Evolutionary conservation across 2,329 filamentous ascomycete genomes (phyloP), one percentile per base, ranked within the genome.

Genomic region (Lanzia echinophila): DNA sequence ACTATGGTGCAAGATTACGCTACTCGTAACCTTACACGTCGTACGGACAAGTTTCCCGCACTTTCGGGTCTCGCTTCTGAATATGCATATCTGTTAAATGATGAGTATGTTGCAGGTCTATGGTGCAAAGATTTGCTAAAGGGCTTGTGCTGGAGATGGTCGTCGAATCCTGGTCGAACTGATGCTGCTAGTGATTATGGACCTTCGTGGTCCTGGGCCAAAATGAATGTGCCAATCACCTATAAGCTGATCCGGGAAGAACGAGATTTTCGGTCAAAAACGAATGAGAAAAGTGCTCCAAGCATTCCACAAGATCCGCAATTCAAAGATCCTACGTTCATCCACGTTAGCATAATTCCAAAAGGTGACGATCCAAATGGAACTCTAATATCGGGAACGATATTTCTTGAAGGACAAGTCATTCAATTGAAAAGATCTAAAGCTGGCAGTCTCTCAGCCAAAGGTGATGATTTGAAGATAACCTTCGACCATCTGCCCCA

Each of bases 21-120:
- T 20, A 44, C n/a, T 10, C 53, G 56, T n/a, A 13, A 53, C 28
- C 43, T 57, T 11, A 56, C 56, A 6, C 33, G 39, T 33, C 36
- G 32, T 15, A 38, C 45, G 7, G 56, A 57, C 36, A 48, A 44
- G 11, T 45, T 57, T 12, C 49, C 49, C 2, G 56, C 56, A 2
- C 46, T 57, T 19, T 52, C 54, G 28, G 54, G 56, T 31, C 53
- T 57, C 3, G 56, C 56, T 33, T 13, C 22, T 1, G 50, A 54
- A 50, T 54, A 42, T 8, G 28, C 36, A 7, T 44, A 41, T 28
- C 39, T 43, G 2, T 15, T 54, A 20, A 15, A 46, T 42, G 56
- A 57, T 31, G 32, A 53, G 31, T 57, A 57, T 31, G 17, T 53
- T 13, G 54, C 53, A 13, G 56, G 53, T 3, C 6, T 57, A 22